Conservation (phyloP, 192 early-diverging fungal genomes). For the Geranomyces michiganensis region DNA sequence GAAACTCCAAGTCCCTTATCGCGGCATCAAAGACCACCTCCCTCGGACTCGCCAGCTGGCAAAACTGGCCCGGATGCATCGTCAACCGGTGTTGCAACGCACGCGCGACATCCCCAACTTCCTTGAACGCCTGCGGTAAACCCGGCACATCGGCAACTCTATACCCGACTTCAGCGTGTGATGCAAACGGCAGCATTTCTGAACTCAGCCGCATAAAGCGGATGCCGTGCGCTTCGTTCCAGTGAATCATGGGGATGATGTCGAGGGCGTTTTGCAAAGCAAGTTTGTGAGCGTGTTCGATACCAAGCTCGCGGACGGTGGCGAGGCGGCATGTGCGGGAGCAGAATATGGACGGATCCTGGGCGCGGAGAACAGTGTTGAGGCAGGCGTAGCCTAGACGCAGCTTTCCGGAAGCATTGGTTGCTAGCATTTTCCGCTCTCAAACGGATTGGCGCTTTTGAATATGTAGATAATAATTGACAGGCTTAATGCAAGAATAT, state of each 20-base stretch:
- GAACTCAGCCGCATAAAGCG: slow-evolving; percentile 52
- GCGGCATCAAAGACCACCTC: slow-evolving; percentile 39
- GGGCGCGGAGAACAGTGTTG: slow-evolving; percentile 48
- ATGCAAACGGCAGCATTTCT: slow-evolving; percentile 56
- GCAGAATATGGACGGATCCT: slow-evolving; percentile 53
- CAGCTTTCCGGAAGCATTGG: too few species aligned
- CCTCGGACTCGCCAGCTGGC: slow-evolving; percentile 45
- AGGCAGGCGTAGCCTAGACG: slow-evolving; percentile 55
- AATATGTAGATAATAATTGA: too few species aligned
- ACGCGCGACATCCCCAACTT: slow-evolving; percentile 41
- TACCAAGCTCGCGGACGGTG: slow-evolving; percentile 41
- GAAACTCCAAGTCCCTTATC: slow-evolving; percentile 46
- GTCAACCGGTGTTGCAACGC: slow-evolving; percentile 52
- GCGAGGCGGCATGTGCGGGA: slow-evolving; percentile 51
- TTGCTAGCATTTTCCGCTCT: too few species aligned
- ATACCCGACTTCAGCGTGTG: slow-evolving; percentile 48
- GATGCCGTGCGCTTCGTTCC: slow-evolving; percentile 52
- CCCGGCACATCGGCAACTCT: slow-evolving; percentile 36
- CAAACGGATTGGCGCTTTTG: too few species aligned
- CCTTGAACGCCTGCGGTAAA: slow-evolving; percentile 38
- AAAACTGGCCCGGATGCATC: slow-evolving; percentile 56
- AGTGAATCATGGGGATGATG: slow-evolving; percentile 44
- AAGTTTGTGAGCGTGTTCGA: slow-evolving; percentile 44
- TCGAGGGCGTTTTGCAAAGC: slow-evolving; percentile 44
- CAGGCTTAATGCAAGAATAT: too few species aligned